Percentiles rank a stretch among this genome's conserved stretches.
These are phyloP conservation scores for Brassica carinata DNA, from an alignment of 345 rosid species.

Conservation along the genomic window DNA sequence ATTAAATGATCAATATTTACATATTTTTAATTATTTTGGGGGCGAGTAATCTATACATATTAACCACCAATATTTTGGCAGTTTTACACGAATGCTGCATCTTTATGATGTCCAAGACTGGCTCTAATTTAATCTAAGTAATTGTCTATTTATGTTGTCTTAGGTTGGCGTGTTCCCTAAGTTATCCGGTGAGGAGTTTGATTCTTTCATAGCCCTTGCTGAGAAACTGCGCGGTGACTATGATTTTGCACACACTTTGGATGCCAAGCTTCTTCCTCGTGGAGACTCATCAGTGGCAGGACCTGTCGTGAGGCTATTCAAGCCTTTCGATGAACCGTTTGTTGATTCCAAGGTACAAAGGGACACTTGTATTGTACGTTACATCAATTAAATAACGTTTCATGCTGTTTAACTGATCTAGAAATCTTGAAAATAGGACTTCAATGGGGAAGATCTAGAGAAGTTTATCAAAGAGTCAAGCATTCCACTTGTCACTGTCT, in stretches of 20 bases:
- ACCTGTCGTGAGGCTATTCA: slow-evolving; percentile 85
- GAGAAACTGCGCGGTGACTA: slow-evolving; percentile 87
- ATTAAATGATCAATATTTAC: background rate
- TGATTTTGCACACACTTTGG: slow-evolving; percentile 80
- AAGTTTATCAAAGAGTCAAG: slow-evolving; percentile 82
- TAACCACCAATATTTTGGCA: no score
- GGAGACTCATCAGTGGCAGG: slow-evolving; percentile 87
- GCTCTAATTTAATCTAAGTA: background rate
- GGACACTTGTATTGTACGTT: slow-evolving; percentile 1
- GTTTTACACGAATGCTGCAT: no score
- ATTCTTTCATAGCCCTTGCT: slow-evolving; percentile 67
- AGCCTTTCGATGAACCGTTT: slow-evolving; percentile 92
- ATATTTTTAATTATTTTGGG: no score
- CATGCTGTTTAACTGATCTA: background rate
- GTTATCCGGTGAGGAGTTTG: slow-evolving; percentile 84
- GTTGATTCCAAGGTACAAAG: slow-evolving; percentile 73
- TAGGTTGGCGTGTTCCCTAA: slow-evolving; percentile 94
- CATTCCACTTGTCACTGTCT: slow-evolving; percentile 70
- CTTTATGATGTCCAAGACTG: no score
- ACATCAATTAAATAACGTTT: background rate
- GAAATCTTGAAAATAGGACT: slow-evolving; percentile 55
- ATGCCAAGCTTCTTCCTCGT: slow-evolving; percentile 87
- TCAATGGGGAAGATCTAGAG: slow-evolving; percentile 68
- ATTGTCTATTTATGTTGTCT: slow-evolving; percentile 18
- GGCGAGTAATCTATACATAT: no score